phyloP scores from a whole-genome alignment of 1,139 yeast species.

The Saccharomycopsis hybrid region DNA sequence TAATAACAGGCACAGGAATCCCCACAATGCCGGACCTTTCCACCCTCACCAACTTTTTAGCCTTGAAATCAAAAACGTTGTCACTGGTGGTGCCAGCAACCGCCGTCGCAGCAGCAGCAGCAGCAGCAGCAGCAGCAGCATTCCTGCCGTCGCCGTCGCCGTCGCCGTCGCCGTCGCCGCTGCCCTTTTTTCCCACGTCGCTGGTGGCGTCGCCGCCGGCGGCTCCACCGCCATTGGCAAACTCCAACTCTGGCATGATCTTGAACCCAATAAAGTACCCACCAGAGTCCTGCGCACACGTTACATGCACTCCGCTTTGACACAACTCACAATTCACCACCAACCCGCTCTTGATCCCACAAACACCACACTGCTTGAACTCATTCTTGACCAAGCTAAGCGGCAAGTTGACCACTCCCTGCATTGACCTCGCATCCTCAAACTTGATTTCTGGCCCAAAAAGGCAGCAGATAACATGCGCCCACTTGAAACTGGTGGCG shows the following conservation, averaged over 20 bases:
- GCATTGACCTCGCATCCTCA: slow-evolving; percentile 35
- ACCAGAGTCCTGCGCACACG: slow-evolving; percentile 56
- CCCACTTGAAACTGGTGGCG: slow-evolving; percentile 68
- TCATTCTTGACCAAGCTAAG: slow-evolving; percentile 24
- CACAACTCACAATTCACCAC: slow-evolving; percentile 40
- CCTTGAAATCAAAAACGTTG: neutral
- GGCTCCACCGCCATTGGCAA: neutral
- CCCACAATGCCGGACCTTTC: slow-evolving; percentile 13
- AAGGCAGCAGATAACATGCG: slow-evolving; percentile 71
- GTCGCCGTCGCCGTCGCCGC: too few species aligned
- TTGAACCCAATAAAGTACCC: slow-evolving; percentile 43
- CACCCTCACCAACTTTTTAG: slow-evolving; percentile 6
- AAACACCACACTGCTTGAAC: slow-evolving; percentile 33
- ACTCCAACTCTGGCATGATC: slow-evolving; percentile 14
- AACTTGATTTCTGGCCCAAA: slow-evolving; percentile 41
- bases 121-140: too few species aligned
- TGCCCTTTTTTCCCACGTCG: too few species aligned
- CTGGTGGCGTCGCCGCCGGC: too few species aligned
- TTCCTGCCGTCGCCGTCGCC: too few species aligned
- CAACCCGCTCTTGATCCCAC: slow-evolving; percentile 38
- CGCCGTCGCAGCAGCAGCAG: too few species aligned
- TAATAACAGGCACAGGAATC: slow-evolving; percentile 15
- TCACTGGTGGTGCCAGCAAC: too few species aligned
- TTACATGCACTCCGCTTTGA: slow-evolving; percentile 43
- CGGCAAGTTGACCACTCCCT: slow-evolving; percentile 37